phyloP scores from a whole-genome alignment of 768 basidiomycete genomes.

The Gymnopilus dilepis region DNA sequence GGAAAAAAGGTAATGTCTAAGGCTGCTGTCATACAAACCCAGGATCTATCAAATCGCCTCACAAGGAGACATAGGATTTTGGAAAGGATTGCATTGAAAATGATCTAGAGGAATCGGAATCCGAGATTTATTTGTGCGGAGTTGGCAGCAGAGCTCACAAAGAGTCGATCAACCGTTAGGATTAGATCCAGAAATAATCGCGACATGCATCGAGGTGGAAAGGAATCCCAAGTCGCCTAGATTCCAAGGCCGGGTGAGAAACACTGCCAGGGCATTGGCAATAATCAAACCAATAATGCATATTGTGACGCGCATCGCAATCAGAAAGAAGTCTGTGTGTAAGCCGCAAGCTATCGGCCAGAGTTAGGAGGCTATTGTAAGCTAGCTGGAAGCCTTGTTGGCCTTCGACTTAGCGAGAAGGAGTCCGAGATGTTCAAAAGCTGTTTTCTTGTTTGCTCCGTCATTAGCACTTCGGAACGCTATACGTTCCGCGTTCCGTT shows the following conservation, averaged over 20 bases:
- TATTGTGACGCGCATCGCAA: not conserved
- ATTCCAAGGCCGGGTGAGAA: conserved; percentile 16
- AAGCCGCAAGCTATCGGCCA: not conserved
- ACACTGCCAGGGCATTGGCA: not conserved
- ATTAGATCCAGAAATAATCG: not conserved
- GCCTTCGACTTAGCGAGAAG: not conserved
- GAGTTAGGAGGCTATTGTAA: not conserved
- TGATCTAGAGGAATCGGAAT: not conserved
- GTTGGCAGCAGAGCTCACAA: not conserved
- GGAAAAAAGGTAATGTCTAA: not conserved
- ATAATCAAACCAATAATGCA: not conserved
- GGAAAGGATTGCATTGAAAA: not conserved
- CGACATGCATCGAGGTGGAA: not conserved
- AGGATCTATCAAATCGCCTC: not conserved
- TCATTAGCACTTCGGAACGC: conserved; percentile 8
- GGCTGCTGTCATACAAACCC: not conserved
- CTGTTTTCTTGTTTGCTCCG: conserved; percentile 3
- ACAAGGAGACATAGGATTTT: not conserved
- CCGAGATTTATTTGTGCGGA: not conserved
- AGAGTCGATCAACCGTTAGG: not conserved
- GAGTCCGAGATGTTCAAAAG: not conserved
- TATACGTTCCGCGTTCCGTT: conserved; percentile 16
- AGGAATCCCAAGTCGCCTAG: conserved; percentile 6
- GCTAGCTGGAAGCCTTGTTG: not conserved
- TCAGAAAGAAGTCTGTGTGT: not conserved